Evolutionary conservation across 1,284 basidiomycete genomes (phyloP).

Genomic region (Pyrrhoderma lamaoense): DNA sequence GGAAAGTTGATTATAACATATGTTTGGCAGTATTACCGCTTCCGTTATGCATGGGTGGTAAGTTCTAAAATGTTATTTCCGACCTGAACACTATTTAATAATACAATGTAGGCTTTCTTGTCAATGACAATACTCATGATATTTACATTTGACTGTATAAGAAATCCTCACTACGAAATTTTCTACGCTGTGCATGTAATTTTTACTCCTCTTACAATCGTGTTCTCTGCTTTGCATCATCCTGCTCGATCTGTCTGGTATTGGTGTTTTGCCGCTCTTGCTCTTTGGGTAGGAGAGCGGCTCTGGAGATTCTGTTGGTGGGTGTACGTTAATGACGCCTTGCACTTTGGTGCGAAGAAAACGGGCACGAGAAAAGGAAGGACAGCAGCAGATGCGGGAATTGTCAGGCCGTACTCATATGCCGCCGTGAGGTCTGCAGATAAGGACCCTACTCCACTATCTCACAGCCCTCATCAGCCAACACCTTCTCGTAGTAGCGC

Average conservation of each 20-base stretch:
- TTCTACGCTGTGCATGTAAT: conserved; percentile 73
- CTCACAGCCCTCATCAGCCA: neutral
- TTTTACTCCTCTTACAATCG: conserved; percentile 55
- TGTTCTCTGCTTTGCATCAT: conserved; percentile 62
- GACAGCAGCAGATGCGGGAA: neutral
- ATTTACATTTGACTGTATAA: conserved; percentile 56
- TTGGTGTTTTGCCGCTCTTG: conserved; percentile 66
- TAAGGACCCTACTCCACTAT: neutral
- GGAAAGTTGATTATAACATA: conserved; percentile 52
- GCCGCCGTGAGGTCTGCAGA: neutral
- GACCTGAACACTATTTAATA: conserved; percentile 5
- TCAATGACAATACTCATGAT: conserved; percentile 62
- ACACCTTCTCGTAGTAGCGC: conserved; percentile 4
- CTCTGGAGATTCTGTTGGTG: conserved; percentile 53
- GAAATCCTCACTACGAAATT: conserved; percentile 64
- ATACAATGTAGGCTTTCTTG: conserved; percentile 66
- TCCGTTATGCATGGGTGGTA: conserved; percentile 70
- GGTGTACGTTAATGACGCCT: conserved; percentile 56
- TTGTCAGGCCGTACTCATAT: conserved; percentile 11
- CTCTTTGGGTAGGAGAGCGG: conserved; percentile 62
- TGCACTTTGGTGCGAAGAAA: conserved; percentile 18
- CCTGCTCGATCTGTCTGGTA: conserved; percentile 55
- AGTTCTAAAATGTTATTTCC: conserved; percentile 25
- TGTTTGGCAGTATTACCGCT: conserved; percentile 62
- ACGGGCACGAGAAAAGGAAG: neutral